Conservation (phyloP, 1,284 basidiomycete genomes). For the Malassezia nana region DNA sequence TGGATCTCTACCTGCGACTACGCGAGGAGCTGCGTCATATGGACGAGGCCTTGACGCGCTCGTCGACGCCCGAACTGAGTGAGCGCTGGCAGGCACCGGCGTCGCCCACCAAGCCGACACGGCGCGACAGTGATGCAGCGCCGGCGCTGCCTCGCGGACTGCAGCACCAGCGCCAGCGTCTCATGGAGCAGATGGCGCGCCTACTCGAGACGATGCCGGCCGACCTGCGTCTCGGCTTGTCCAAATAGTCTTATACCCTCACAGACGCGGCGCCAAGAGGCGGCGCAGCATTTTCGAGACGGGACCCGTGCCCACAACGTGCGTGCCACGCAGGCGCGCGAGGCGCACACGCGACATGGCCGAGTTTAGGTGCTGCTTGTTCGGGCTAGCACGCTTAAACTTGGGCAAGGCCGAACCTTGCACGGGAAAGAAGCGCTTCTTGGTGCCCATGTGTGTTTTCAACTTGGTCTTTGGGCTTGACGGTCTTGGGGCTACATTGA, state of each 20-base stretch:
- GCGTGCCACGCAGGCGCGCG: slow-evolving; percentile 27
- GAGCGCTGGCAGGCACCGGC: slow-evolving; percentile 21
- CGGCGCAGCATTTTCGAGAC: slow-evolving; percentile 30
- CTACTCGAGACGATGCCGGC: slow-evolving; percentile 23
- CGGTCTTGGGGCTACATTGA: neutral
- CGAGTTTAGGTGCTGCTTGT: slow-evolving; percentile 37
- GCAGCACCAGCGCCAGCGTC: slow-evolving; percentile 8
- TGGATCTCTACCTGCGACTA: slow-evolving; percentile 33
- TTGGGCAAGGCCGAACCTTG: slow-evolving; percentile 20
- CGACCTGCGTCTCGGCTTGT: slow-evolving; percentile 20
- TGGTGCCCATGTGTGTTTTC: slow-evolving; percentile 34
- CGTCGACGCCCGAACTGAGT: slow-evolving; percentile 26
- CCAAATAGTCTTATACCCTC: slow-evolving; percentile 1
- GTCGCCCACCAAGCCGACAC: neutral
- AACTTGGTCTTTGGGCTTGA: slow-evolving; percentile 14
- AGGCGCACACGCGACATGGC: slow-evolving; percentile 32
- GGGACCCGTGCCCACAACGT: slow-evolving; percentile 23
- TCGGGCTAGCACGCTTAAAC: slow-evolving; percentile 29
- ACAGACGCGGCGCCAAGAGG: slow-evolving; percentile 30
- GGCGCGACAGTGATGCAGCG: neutral
- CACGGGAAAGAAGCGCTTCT: slow-evolving; percentile 33
- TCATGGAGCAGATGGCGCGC: slow-evolving; percentile 11
- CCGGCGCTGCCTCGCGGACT: neutral
- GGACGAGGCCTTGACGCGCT: slow-evolving; percentile 23
- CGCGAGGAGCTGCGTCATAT: slow-evolving; percentile 32